These are phyloP conservation scores for Homolaphlyctis polyrhiza DNA, from an alignment of 371 early-diverging fungal genomes.

Conservation along the genomic window DNA sequence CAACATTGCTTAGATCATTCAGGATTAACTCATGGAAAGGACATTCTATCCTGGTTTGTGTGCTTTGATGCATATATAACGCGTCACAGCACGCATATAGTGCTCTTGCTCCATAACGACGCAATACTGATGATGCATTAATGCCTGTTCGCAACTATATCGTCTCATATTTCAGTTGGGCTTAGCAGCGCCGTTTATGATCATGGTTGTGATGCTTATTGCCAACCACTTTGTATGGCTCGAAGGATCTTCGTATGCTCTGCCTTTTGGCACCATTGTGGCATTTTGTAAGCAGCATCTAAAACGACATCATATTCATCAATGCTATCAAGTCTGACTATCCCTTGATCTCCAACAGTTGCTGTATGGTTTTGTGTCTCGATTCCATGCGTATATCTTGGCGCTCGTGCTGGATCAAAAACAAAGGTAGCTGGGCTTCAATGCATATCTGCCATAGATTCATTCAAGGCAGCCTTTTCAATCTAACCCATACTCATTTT, in stretches of 20 bases:
- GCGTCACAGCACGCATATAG: too few relatives aligned
- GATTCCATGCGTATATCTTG: background rate
- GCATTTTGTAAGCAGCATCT: too few relatives aligned
- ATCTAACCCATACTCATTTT: background rate
- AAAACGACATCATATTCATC: too few relatives aligned
- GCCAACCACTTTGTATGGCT: background rate
- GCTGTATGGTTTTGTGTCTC: background rate
- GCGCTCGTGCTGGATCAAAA: too few relatives aligned
- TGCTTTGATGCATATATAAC: too few relatives aligned
- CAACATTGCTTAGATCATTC: background rate
- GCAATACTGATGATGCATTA: too few relatives aligned
- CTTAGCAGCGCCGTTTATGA: background rate
- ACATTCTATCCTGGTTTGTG: background rate
- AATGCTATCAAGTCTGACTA: background rate
- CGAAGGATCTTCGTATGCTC: background rate
- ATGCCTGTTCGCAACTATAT: too few relatives aligned
- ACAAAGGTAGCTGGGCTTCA: too few relatives aligned
- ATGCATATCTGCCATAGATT: too few relatives aligned
- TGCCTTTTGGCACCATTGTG: slow-evolving; percentile 2
- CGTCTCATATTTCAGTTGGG: too few relatives aligned
- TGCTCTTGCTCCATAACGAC: background rate
- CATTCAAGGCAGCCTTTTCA: background rate
- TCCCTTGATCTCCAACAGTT: background rate
- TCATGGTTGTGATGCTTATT: background rate
- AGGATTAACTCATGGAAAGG: background rate